Percentiles rank a stretch among this genome's conserved stretches.
Evolutionary conservation across 129 eudicot species (phyloP).

Genomic region (Lactuca saligna): DNA sequence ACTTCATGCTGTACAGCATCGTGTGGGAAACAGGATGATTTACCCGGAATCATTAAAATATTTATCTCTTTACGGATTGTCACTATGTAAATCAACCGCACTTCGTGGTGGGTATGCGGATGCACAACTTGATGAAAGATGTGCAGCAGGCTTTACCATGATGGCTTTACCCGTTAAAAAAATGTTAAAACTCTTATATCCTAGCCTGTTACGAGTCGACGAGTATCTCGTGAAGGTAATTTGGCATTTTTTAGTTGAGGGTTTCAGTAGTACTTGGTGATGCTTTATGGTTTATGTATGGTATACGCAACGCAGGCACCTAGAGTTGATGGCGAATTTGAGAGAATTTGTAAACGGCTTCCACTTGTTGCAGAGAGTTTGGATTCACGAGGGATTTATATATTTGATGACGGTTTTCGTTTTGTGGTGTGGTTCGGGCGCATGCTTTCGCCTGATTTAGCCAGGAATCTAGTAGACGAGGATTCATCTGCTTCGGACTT

Average conservation of each 20-base stretch:
- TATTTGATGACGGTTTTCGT: constrained; percentile 92
- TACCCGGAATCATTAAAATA: constrained; percentile 92
- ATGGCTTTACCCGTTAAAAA: constrained; percentile 93
- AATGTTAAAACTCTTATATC: constrained; percentile 79
- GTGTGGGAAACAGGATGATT: constrained; percentile 84
- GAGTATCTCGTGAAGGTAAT: constrained; percentile 71
- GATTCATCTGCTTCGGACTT: constrained; percentile 66
- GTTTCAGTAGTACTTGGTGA: neutral
- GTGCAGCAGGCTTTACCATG: constrained; percentile 94
- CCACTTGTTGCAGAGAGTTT: constrained; percentile 87
- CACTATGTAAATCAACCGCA: constrained; percentile 73
- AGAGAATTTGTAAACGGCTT: constrained; percentile 49
- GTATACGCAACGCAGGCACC: constrained; percentile 31
- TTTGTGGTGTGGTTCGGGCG: constrained; percentile 96
- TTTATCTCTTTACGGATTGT: constrained; percentile 72
- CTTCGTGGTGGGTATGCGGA: constrained; percentile 94
- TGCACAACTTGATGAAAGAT: constrained; percentile 87
- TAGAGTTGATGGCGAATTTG: constrained; percentile 43
- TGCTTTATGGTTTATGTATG: neutral
- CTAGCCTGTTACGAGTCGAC: constrained; percentile 74
- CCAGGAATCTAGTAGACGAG: constrained; percentile 70
- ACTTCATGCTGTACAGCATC: constrained; percentile 84
- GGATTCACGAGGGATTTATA: constrained; percentile 84
- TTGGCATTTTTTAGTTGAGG: neutral
- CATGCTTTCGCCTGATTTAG: constrained; percentile 75